A percentile compares a stretch with the other conserved stretches of the same genome.
Conservation (phyloP, 345 rosid species). For the Trapa bicornis region DNA sequence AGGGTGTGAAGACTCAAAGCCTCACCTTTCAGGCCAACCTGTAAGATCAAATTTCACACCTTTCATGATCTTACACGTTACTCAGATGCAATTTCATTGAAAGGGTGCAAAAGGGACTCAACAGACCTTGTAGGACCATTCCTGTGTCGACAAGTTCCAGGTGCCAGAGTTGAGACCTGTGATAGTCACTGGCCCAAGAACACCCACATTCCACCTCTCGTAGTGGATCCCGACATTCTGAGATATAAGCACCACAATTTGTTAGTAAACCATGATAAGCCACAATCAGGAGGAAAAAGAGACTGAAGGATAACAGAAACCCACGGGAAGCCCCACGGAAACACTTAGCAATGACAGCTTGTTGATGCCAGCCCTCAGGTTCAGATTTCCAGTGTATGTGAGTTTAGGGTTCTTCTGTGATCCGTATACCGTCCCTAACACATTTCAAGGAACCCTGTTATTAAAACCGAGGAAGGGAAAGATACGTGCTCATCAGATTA, state of each 20-base stretch:
- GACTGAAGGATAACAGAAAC: slow-evolving; percentile 15
- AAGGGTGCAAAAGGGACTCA: slow-evolving; percentile 3
- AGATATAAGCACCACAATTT: slow-evolving; percentile 5
- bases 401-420: slow-evolving; percentile 38
- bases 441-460: not conserved
- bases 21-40: slow-evolving; percentile 18
- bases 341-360: slow-evolving; percentile 65
- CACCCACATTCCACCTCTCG: slow-evolving; percentile 78
- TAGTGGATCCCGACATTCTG: slow-evolving; percentile 82
- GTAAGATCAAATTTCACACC: not conserved
- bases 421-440: slow-evolving; percentile 66
- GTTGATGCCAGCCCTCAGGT: slow-evolving; percentile 62
- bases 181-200: slow-evolving; percentile 70
- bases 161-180: slow-evolving; percentile 66
- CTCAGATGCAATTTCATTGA: not conserved
- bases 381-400: slow-evolving; percentile 57
- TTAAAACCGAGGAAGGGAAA: not conserved
- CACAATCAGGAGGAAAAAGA: not conserved
- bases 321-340: slow-evolving; percentile 77
- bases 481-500: slow-evolving; percentile 5
- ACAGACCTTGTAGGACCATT: slow-evolving; percentile 91
- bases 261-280: not conserved
- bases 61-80: slow-evolving; percentile 1
- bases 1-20: slow-evolving; percentile 9
- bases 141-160: slow-evolving; percentile 68